Conservation (phyloP, 2,329 filamentous ascomycete species). For the Fusarium verticillioides region DNA sequence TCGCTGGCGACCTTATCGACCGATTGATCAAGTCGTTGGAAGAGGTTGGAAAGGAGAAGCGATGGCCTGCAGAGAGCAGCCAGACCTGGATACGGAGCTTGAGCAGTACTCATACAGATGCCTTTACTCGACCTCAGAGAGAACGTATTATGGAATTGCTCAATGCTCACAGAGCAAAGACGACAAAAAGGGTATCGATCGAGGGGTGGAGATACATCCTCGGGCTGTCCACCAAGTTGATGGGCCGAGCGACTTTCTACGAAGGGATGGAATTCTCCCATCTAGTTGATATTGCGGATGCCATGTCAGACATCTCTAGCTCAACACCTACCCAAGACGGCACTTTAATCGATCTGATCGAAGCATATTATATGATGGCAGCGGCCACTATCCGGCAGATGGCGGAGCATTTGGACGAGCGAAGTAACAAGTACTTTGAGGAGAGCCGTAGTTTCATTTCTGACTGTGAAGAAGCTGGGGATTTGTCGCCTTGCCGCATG, state of each 20-base stretch:
- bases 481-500: slow-evolving; percentile 48
- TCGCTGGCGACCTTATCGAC: slow-evolving; percentile 48
- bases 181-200: slow-evolving; percentile 41
- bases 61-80: slow-evolving; percentile 47
- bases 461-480: slow-evolving; percentile 36
- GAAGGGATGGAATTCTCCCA: slow-evolving; percentile 56
- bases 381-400: slow-evolving; percentile 55
- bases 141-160: slow-evolving; percentile 56
- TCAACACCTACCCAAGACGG: slow-evolving; percentile 42
- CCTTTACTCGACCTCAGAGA: slow-evolving; percentile 55
- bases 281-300: slow-evolving; percentile 50
- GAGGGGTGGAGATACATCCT: slow-evolving; percentile 54
- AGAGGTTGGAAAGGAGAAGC: slow-evolving; percentile 45
- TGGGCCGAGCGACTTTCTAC: slow-evolving; percentile 63
- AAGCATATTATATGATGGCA: slow-evolving; percentile 49
- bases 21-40: slow-evolving; percentile 47
- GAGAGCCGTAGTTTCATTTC: slow-evolving; percentile 44
- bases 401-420: slow-evolving; percentile 55
- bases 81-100: slow-evolving; percentile 49
- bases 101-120: slow-evolving; percentile 51
- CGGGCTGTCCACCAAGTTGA: slow-evolving; percentile 60
- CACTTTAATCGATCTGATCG: slow-evolving; percentile 48
- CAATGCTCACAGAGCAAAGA: slow-evolving; percentile 42
- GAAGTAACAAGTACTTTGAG: slow-evolving; percentile 55
- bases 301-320: slow-evolving; percentile 44